Conservation (phyloP, 768 basidiomycete species). For the Cystobasidium onofrii region DNA sequence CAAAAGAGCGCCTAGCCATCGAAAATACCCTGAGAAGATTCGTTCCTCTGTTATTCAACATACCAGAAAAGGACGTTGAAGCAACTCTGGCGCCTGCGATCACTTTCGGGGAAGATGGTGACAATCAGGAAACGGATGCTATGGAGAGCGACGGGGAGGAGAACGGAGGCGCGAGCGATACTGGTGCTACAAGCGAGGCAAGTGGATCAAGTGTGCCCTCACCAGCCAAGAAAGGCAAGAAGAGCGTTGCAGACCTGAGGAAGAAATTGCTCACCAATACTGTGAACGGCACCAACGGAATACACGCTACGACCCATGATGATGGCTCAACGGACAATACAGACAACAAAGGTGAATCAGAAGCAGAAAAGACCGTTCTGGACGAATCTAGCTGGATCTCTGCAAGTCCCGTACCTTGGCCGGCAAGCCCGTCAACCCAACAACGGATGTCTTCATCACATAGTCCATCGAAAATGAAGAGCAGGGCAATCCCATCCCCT, state of each 20-base stretch:
- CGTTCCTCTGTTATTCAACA: slow-evolving; percentile 68
- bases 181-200: slow-evolving; percentile 33
- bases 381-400: slow-evolving; percentile 41
- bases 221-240: slow-evolving; percentile 42
- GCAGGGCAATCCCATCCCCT: slow-evolving; percentile 5
- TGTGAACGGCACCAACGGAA: slow-evolving; percentile 47
- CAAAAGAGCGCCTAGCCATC: slow-evolving; percentile 69
- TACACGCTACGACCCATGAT: not conserved
- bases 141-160: slow-evolving; percentile 56
- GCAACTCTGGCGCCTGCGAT: slow-evolving; percentile 45
- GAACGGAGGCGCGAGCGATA: slow-evolving; percentile 34
- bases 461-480: slow-evolving; percentile 15
- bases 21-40: slow-evolving; percentile 79
- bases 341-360: slow-evolving; percentile 48
- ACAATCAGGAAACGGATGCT: slow-evolving; percentile 63
- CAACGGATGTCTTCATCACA: not conserved
- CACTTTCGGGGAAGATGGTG: slow-evolving; percentile 44
- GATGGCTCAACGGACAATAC: not conserved
- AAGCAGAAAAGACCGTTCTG: slow-evolving; percentile 33
- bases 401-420: slow-evolving; percentile 27
- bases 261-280: slow-evolving; percentile 71
- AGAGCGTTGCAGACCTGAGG: slow-evolving; percentile 58
- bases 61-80: slow-evolving; percentile 48
- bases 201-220: slow-evolving; percentile 33
- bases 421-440: not conserved